Evolutionary conservation across 345 rosid genomes (phyloP).

Genomic region (Physaria fendleri): DNA sequence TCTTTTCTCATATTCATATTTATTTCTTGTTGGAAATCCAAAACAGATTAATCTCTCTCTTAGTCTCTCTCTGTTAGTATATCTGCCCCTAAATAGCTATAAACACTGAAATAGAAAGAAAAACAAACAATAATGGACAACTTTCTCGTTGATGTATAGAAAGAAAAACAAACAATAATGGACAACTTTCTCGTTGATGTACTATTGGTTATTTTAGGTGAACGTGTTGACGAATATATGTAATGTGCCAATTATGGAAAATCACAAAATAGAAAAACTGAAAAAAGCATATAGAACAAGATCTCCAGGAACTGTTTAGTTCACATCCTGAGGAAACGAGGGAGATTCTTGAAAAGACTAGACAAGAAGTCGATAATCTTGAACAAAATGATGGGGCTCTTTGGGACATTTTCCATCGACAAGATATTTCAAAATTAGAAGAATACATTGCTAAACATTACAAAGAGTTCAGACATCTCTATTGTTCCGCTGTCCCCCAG

Average conservation of each 20-base stretch:
- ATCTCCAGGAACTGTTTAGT: slow-evolving; percentile 43
- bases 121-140: too few species aligned
- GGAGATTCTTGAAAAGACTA: neutral
- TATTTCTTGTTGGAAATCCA: neutral
- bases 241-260: slow-evolving; percentile 26
- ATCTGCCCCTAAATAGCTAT: too few species aligned
- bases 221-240: slow-evolving; percentile 55
- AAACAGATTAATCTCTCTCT: too few species aligned
- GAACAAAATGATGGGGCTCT: slow-evolving; percentile 52
- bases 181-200: too few species aligned
- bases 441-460: slow-evolving; percentile 54
- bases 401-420: slow-evolving; percentile 74
- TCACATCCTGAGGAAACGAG: slow-evolving; percentile 16
- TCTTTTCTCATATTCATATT: neutral
- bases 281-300: slow-evolving; percentile 48
- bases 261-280: slow-evolving; percentile 21
- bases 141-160: too few species aligned
- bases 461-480: slow-evolving; percentile 64
- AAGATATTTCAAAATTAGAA: slow-evolving; percentile 63
- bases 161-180: too few species aligned
- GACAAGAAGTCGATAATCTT: neutral
- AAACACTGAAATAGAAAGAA: too few species aligned
- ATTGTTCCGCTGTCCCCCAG: slow-evolving; percentile 47
- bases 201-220: slow-evolving; percentile 34
- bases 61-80: too few species aligned